Base-by-base conservation (phyloP, 805 yeast species). In the Candida dajiaensis region DNA sequence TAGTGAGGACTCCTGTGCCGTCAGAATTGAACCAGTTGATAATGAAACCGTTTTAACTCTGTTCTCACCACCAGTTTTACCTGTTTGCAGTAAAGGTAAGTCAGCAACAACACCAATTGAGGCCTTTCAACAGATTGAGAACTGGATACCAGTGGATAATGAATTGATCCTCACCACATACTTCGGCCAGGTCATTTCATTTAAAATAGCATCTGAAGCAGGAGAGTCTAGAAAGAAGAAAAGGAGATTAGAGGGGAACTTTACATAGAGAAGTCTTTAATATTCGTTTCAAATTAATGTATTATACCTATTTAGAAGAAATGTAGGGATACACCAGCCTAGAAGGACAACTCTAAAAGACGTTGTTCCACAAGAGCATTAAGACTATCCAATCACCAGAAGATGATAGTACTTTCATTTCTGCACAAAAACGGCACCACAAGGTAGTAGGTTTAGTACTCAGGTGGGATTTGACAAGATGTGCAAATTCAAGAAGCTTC, bases 351-450 rank as follows among this genome's bases (percentile, higher is more conserved):
- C 38, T 19, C 23, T 11, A 21, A 38, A n/a, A 31, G 19, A 20
- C 39, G 25, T 4, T n/a, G 36, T 25, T 38, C 46, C 37, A 42
- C 44, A 35, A 51, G 22, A 58, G 65, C 65, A 58, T 64, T 64
- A 33, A 62, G 65, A 59, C 55, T 61, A 50, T 55, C 57, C 62
- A 48, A 36, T 36, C 23, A 49, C 41, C 45, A 22, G 26, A 40
- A 23, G 36, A 40, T 44, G 42, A 47, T 40, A 38, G 19, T 44
- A 41, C 58, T 26, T 65, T 57, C 47, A 52, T 69, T 49, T 69
- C 44, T 64, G 74, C 73, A 69, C 72, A 62, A 67, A 55, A 57
- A 61, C 73, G 73, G 73, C 73, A 64, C 73, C 71, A 62, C 59
- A 56, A 60, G 66, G 63, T 54, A 62, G 68, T 52, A 47, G 54